Conservation (phyloP, 805 yeast genomes). For the Tanozyma kutaoensis region DNA sequence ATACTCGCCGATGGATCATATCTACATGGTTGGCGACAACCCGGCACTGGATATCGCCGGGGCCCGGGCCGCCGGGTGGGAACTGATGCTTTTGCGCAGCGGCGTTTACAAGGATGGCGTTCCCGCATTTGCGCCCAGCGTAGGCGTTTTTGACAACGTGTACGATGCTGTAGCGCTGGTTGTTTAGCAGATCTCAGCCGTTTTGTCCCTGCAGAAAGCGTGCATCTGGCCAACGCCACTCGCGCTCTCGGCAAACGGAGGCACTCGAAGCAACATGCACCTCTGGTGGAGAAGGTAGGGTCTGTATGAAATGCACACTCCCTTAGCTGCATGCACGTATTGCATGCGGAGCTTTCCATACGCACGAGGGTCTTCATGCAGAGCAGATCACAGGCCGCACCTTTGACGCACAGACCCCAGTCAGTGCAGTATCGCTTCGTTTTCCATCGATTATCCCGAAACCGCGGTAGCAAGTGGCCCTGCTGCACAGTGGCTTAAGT, state of each 20-base stretch:
- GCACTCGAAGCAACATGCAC: neutral
- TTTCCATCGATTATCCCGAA: too few species aligned
- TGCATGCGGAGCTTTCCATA: neutral
- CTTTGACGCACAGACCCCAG: too few species aligned
- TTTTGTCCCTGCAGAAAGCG: neutral
- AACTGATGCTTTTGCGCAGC: conserved; percentile 67
- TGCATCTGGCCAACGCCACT: neutral
- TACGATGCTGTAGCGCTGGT: conserved; percentile 26
- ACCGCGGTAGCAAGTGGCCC: too few species aligned
- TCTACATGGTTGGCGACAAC: conserved; percentile 95
- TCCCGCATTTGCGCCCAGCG: conserved; percentile 21
- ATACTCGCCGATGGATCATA: conserved; percentile 30
- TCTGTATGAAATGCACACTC: neutral
- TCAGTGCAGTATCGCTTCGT: too few species aligned
- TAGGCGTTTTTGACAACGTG: conserved; percentile 38
- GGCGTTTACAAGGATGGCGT: conserved; percentile 62
- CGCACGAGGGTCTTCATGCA: too few species aligned
- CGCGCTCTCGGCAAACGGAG: neutral
- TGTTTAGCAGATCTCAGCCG: conserved; percentile 2
- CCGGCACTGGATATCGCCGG: conserved; percentile 90
- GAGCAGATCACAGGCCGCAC: too few species aligned
- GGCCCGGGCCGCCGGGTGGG: conserved; percentile 83
- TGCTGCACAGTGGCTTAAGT: too few species aligned
- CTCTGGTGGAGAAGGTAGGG: neutral
- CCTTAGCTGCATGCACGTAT: neutral